Conservation (phyloP, 352 stramenopile species). For the Phytophthora sp. region DNA sequence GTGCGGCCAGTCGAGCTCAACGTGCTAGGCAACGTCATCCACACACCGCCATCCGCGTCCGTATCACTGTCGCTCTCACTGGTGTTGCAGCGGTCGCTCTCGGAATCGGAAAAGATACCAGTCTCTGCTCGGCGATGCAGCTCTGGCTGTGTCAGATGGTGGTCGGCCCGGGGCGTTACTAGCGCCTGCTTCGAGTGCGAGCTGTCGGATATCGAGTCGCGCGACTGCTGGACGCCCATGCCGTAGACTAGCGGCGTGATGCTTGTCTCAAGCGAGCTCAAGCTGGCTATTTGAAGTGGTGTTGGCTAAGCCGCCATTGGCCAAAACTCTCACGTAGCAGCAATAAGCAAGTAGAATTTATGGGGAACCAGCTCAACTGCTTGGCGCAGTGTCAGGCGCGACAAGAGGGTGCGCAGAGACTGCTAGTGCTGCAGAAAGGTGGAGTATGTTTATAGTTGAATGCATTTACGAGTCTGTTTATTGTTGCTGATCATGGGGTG, state of each 20-base stretch:
- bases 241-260: background rate
- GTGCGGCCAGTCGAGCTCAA: slow-evolving; percentile 58
- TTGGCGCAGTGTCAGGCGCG: slow-evolving; percentile 75
- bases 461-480: background rate
- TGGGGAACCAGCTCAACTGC: slow-evolving; percentile 87
- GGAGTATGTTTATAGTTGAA: background rate
- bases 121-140: slow-evolving; percentile 28
- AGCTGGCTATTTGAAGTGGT: slow-evolving; percentile 21
- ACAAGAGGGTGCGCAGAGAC: slow-evolving; percentile 65
- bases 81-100: slow-evolving; percentile 41
- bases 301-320: slow-evolving; percentile 14
- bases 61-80: slow-evolving; percentile 17
- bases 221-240: slow-evolving; percentile 33
- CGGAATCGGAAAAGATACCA: slow-evolving; percentile 41
- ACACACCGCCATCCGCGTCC: slow-evolving; percentile 21
- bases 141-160: slow-evolving; percentile 2
- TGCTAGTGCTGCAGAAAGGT: slow-evolving; percentile 83
- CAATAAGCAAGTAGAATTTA: slow-evolving; percentile 2
- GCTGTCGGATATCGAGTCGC: background rate
- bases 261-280: slow-evolving; percentile 11
- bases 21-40: slow-evolving; percentile 64
- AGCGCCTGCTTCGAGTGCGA: background rate
- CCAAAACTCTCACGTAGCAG: slow-evolving; percentile 6
- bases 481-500: background rate
- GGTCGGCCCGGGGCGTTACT: no score